phyloP scores from a whole-genome alignment of 768 basidiomycete genomes.

The Polyporus arcularius region DNA sequence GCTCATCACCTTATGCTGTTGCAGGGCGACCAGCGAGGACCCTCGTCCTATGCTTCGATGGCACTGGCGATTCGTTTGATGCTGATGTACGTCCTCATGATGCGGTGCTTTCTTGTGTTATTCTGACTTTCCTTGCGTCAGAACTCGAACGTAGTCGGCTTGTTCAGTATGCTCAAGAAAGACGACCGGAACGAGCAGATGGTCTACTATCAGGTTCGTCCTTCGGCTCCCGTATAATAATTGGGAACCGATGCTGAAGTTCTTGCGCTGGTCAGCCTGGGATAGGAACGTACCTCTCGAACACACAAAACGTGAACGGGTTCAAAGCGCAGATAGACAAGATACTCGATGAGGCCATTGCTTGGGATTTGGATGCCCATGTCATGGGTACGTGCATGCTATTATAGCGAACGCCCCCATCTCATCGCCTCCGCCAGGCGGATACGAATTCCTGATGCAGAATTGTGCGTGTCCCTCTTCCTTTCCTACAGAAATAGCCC shows the following conservation, averaged over 20 bases:
- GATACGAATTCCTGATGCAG: constrained; percentile 80
- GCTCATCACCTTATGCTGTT: constrained; percentile 22
- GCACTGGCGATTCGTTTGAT: constrained; percentile 64
- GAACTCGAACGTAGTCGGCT: constrained; percentile 46
- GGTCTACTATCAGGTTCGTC: constrained; percentile 74
- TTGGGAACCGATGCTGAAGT: too few species aligned
- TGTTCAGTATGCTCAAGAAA: constrained; percentile 72
- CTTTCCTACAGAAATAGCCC: not conserved
- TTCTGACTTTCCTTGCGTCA: not conserved
- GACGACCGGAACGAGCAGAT: constrained; percentile 60
- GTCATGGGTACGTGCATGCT: constrained; percentile 56
- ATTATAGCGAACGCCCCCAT: not conserved
- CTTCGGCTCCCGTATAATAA: too few species aligned
- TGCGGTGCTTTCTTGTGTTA: not conserved
- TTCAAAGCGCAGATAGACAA: constrained; percentile 54
- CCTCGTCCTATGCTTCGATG: constrained; percentile 73
- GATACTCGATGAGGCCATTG: constrained; percentile 62
- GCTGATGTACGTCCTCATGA: constrained; percentile 46
- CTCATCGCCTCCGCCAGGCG: constrained; percentile 40
- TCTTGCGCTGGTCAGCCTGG: constrained; percentile 48
- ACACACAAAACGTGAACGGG: constrained; percentile 57
- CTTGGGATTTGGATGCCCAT: constrained; percentile 62
- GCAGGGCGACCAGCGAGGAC: constrained; percentile 41
- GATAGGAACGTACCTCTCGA: constrained; percentile 70
- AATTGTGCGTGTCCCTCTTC: constrained; percentile 48